Evolutionary conservation across 139 green algal genomes (phyloP).

Genomic region (Chlorella sp.): DNA sequence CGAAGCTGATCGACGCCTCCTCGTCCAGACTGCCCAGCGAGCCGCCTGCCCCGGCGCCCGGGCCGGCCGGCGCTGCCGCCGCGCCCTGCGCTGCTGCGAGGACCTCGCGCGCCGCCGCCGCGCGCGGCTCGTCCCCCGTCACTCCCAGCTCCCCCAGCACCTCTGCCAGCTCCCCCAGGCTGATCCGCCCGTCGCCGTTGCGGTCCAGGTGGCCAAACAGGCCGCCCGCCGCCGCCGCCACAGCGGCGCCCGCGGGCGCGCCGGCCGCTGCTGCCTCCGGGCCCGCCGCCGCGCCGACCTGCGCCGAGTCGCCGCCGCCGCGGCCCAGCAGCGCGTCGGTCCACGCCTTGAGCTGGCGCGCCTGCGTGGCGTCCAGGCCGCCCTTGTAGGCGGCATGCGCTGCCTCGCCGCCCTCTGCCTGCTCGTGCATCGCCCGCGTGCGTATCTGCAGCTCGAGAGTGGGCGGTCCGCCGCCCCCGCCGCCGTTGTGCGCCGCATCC

Average conservation of each 20-base stretch:
- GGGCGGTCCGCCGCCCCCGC: too few species aligned
- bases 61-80: too few species aligned
- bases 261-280: neutral
- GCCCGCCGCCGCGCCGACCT: neutral
- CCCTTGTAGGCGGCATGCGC: slow-evolving; percentile 91
- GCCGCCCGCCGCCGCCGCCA: slow-evolving; percentile 22
- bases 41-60: neutral
- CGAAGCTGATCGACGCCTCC: too few species aligned
- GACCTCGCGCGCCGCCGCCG: neutral
- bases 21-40: too few species aligned
- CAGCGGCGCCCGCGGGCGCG: neutral
- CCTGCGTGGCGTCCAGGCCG: slow-evolving; percentile 65
- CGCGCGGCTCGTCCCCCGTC: neutral
- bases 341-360: slow-evolving; percentile 51
- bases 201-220: slow-evolving; percentile 60
- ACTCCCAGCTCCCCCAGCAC: slow-evolving; percentile 53
- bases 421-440: slow-evolving; percentile 78
- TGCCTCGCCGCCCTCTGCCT: slow-evolving; percentile 77
- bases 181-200: slow-evolving; percentile 60
- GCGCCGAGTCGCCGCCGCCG: neutral
- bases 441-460: slow-evolving; percentile 81
- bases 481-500: neutral
- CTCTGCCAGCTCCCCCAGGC: slow-evolving; percentile 38
- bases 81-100: neutral
- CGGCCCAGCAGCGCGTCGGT: slow-evolving; percentile 47